Evolutionary conservation across 2,329 filamentous ascomycete genomes (phyloP).

Genomic region (Dactylellina parvicollis): DNA sequence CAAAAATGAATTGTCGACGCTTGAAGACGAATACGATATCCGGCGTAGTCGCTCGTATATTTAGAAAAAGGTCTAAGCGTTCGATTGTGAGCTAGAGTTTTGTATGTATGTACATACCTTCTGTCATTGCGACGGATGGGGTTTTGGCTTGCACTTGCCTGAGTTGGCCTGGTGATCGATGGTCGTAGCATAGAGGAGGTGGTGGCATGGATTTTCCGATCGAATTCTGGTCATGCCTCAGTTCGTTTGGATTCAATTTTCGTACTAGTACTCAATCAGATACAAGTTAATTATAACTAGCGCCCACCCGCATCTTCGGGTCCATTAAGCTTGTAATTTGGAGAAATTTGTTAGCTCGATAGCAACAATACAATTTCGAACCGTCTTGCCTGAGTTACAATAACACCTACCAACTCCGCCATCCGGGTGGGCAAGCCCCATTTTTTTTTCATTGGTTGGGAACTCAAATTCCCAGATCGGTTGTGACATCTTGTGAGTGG

Average conservation of each 20-base stretch:
- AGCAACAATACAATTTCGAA: slow-evolving; percentile 24
- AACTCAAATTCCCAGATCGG: slow-evolving; percentile 20
- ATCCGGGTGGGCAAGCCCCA: slow-evolving; percentile 5
- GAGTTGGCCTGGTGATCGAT: not conserved
- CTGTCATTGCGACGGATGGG: not conserved
- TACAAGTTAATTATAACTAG: not conserved
- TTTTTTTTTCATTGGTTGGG: slow-evolving; percentile 22
- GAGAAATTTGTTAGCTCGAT: not conserved
- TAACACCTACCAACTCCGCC: not conserved
- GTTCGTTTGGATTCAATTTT: not conserved
- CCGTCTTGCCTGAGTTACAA: slow-evolving; percentile 22
- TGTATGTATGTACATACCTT: not conserved
- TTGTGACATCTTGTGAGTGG: not conserved
- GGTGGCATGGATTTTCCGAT: not conserved
- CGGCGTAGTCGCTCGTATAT: not conserved
- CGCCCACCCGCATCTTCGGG: slow-evolving; percentile 22
- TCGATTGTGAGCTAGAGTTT: no score
- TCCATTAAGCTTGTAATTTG: not conserved
- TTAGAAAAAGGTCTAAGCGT: no score
- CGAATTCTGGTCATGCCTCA: not conserved
- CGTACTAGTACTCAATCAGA: not conserved
- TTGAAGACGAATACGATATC: not conserved
- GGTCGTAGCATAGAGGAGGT: not conserved
- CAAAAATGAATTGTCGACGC: not conserved
- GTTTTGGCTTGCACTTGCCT: not conserved